These are phyloP conservation scores for Lanmaoa pseudosensibilis DNA, from an alignment of 768 basidiomycete genomes.

Conservation along the genomic window DNA sequence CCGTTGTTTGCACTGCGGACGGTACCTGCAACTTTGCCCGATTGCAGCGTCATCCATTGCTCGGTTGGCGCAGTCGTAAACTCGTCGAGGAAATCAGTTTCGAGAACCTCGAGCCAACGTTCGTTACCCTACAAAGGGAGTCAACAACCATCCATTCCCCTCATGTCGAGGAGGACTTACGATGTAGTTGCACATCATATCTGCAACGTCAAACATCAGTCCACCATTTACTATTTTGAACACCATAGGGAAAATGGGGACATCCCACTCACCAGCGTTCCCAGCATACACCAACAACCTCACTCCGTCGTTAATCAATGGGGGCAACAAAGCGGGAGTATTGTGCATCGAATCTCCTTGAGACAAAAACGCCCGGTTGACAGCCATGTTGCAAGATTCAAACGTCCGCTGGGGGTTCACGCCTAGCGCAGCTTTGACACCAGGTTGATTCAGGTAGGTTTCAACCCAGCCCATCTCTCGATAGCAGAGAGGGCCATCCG, in stretches of 20 bases:
- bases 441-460: conserved; percentile 77
- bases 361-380: conserved; percentile 77
- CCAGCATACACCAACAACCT: conserved; percentile 89
- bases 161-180: conserved; percentile 34
- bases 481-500: conserved; percentile 77
- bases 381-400: conserved; percentile 71
- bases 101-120: conserved; percentile 67
- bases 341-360: conserved; percentile 90
- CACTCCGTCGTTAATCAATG: conserved; percentile 80
- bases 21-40: conserved; percentile 61
- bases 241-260: not conserved
- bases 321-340: conserved; percentile 72
- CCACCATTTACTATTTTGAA: not conserved
- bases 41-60: conserved; percentile 55
- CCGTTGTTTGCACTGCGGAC: conserved; percentile 69
- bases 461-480: conserved; percentile 85
- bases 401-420: conserved; percentile 61
- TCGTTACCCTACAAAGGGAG: conserved; percentile 59
- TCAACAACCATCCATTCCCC: not conserved
- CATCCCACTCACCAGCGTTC: conserved; percentile 58
- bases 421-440: conserved; percentile 77
- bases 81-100: conserved; percentile 59
- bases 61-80: conserved; percentile 49
- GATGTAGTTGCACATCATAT: conserved; percentile 88
- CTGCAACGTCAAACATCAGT: conserved; percentile 36